Evolutionary conservation across 257 asterid species (phyloP).

Genomic region (Rubia yunnanensis): DNA sequence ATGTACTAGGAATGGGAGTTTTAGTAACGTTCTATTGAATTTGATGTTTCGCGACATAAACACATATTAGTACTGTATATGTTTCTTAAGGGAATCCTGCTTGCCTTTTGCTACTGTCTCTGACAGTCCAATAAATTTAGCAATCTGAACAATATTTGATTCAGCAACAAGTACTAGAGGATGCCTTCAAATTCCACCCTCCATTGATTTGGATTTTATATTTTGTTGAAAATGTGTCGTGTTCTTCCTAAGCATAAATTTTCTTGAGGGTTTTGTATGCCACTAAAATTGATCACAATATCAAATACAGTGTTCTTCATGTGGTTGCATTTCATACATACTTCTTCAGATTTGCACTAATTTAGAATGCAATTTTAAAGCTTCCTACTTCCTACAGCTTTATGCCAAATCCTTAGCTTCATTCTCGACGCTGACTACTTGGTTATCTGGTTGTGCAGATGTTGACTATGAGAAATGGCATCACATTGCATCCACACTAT

Average conservation of each 20-base stretch:
- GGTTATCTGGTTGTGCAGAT: slow-evolving; percentile 38
- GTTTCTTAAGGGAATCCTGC: background rate
- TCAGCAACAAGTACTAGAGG: background rate
- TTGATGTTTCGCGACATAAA: background rate
- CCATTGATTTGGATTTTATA: background rate
- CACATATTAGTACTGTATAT: background rate
- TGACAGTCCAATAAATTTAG: background rate
- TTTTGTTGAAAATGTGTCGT: background rate
- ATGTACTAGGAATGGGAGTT: background rate
- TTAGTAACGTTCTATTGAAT: background rate
- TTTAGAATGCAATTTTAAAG: background rate
- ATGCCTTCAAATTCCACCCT: background rate
- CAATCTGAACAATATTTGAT: background rate
- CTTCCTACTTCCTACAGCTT: background rate
- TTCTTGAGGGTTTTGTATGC: background rate
- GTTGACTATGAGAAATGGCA: slow-evolving; percentile 84
- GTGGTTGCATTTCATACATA: background rate
- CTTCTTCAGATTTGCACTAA: background rate
- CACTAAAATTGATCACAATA: background rate
- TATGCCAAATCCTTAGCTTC: background rate
- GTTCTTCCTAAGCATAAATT: background rate
- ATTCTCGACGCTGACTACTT: background rate
- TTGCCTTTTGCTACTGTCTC: background rate
- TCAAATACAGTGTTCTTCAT: background rate
- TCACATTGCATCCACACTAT: slow-evolving; percentile 61